Percentiles rank a stretch among this genome's conserved stretches.
These are phyloP conservation scores for Sporothrix pseudoabietina DNA, from an alignment of 2,329 filamentous ascomycete genomes.

Conservation along the genomic window DNA sequence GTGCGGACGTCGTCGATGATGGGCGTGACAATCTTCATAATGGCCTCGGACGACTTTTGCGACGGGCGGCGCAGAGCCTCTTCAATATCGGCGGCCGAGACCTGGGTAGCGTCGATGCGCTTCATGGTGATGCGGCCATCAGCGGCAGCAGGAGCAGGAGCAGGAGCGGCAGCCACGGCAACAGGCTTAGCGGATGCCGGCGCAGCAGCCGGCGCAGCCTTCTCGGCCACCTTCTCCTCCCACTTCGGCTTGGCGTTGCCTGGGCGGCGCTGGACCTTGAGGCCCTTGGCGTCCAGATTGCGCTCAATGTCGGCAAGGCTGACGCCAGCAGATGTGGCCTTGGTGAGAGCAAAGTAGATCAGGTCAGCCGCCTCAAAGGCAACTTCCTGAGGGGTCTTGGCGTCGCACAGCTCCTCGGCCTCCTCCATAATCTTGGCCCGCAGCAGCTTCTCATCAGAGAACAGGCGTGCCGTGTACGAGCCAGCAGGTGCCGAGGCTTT, in stretches of 20 bases:
- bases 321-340: slow-evolving; percentile 82
- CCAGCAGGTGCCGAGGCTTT: slow-evolving; percentile 81
- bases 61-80: slow-evolving; percentile 84
- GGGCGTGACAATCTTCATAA: slow-evolving; percentile 85
- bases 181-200: slow-evolving; percentile 31
- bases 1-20: slow-evolving; percentile 87
- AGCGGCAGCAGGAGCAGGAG: slow-evolving; percentile 36
- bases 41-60: slow-evolving; percentile 90
- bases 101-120: slow-evolving; percentile 69
- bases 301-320: slow-evolving; percentile 85
- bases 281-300: slow-evolving; percentile 89
- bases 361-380: slow-evolving; percentile 94
- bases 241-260: slow-evolving; percentile 95
- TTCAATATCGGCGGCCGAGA: slow-evolving; percentile 65
- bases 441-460: slow-evolving; percentile 86
- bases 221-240: slow-evolving; percentile 69
- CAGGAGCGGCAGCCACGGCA: slow-evolving; percentile 40
- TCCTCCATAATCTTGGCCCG: slow-evolving; percentile 98
- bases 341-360: slow-evolving; percentile 92
- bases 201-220: slow-evolving; percentile 25
- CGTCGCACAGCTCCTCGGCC: slow-evolving; percentile 90
- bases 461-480: slow-evolving; percentile 91
- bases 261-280: slow-evolving; percentile 90
- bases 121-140: slow-evolving; percentile 75
- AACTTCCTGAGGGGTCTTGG: slow-evolving; percentile 66